Evolutionary conservation across 805 yeast genomes (phyloP), one percentile per base, ranked within the genome.

Genomic region (Candida berthetii): DNA sequence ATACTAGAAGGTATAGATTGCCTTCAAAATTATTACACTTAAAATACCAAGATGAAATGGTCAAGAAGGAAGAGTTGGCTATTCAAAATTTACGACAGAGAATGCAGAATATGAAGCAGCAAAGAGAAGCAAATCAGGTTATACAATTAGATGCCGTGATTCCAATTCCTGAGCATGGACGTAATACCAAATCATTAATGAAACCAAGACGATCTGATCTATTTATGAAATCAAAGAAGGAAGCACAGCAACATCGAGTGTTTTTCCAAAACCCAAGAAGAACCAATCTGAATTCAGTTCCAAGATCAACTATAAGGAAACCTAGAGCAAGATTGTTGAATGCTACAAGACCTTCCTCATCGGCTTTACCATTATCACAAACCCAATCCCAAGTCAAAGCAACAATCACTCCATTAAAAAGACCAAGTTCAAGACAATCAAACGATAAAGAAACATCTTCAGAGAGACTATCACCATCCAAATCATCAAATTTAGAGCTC

Each of bases 11-110:
- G 42, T 65, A 49, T 43, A 57, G 48, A 41, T 41, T 65, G 8
- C 70, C 71, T 0, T 62, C 58, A 16, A 55, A 66, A 40, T 49
- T 65, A 48, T 46, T 68, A 5, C 64, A 58, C 40, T 45, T 59
- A 35, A 55, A 56, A 42, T 61, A 62, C 39, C 53, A 55, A 22
- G 49, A 60, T 27, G 71, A 67, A 25, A 54, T 53, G 8, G 37
- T 49, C 1, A 48, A 49, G 39, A 68, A 64, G 42, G 62, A 63
- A 35, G 61, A 60, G 31, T 45, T 55, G 36, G 66, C 65, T 16
- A 57, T 66, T 4, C 62, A 57, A 40, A 59, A 61, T 31, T 44
- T 65, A 40, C 53, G 70, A 47, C 47, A 53, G 29, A 50, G 57
- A 36, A 58, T 56, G 51, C 52, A 48, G 37, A 49, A 50, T 42